phyloP scores from a whole-genome alignment of 345 rosid species.

The Litchi chinensis region DNA sequence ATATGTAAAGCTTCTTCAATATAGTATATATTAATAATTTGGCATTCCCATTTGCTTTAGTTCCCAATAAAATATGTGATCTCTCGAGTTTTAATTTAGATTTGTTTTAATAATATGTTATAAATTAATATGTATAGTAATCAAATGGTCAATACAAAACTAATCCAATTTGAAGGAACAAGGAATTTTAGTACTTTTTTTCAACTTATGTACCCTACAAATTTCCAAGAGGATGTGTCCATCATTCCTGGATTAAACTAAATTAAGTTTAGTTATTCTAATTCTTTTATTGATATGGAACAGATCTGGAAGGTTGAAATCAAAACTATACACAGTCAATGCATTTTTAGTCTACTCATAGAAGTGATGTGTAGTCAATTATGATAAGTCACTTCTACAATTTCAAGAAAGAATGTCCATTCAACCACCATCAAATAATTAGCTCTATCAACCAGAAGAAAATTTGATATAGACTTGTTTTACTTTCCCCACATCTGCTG shows the following conservation, averaged over 20 bases:
- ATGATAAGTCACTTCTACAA: neutral
- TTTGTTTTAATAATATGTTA: neutral
- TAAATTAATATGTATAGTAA: neutral
- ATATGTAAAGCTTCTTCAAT: neutral
- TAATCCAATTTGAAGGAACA: neutral
- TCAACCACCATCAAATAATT: neutral
- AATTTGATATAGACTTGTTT: neutral
- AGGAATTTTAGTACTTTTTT: neutral
- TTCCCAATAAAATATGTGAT: conserved; percentile 8
- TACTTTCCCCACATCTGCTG: neutral
- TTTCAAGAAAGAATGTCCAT: conserved; percentile 1
- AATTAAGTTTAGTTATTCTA: neutral
- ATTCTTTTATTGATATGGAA: neutral
- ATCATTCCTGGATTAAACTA: conserved; percentile 8
- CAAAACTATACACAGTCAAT: neutral
- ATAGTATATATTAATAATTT: conserved; percentile 8
- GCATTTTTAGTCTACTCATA: neutral
- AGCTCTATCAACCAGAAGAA: neutral
- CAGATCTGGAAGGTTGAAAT: neutral
- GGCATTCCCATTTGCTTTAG: conserved; percentile 20
- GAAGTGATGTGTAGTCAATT: neutral
- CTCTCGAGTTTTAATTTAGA: neutral
- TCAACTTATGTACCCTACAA: conserved; percentile 11
- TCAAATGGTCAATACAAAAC: conserved; percentile 14
- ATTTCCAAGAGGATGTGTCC: conserved; percentile 17